Evolutionary conservation across 805 yeast species (phyloP), one percentile per base, ranked within the genome.

Genomic region (Starmerella etchellsii): DNA sequence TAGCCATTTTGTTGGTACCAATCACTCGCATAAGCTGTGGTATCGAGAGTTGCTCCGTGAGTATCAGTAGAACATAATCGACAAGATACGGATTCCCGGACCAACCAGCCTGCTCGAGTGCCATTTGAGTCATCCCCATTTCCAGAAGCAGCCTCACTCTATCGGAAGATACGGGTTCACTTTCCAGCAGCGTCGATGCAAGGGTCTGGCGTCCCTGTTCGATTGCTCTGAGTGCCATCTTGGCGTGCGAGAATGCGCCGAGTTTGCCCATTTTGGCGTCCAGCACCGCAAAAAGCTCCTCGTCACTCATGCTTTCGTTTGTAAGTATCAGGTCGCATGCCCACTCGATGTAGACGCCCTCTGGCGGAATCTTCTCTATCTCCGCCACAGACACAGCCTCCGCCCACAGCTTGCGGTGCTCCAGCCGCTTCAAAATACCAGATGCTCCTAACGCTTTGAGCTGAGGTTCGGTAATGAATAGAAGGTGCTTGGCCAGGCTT

Each of bases 171-270:
- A 63, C 53, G 1, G 81, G 78, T 54, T 91, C 97, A 43, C 75
- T 59, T 36, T 75, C 69, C 11, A 81, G 66, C n/a, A 91, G 58
- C 33, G 69, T 63, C 40, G 78, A 73, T 28, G 95, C 78, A 19
- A 91, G 60, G 20, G 68, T 65, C 10, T 70, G 57, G 22, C 97
- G 66, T 1, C 97, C 97, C 58, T 88, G 96, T 52, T 78, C 77
- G 51, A 70, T 72, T 1, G 94, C 91, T 15, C 72, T 67, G 8
- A 66, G 63, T 0, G 83, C 75, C 22, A 84, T 71, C 22, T 67
- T 64, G 5, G 72, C 70, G 44, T 73, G 76, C 0, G 85, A 67
- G 16, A 77, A 68, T 3, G 68, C 66, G 9, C 60, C 54, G 11
- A 61, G 54, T 2, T 55, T 47, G 10, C 51, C 51, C 14, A 83